Evolutionary conservation across 306 rosid genomes (phyloP).

Genomic region (Nissolia schottii): DNA sequence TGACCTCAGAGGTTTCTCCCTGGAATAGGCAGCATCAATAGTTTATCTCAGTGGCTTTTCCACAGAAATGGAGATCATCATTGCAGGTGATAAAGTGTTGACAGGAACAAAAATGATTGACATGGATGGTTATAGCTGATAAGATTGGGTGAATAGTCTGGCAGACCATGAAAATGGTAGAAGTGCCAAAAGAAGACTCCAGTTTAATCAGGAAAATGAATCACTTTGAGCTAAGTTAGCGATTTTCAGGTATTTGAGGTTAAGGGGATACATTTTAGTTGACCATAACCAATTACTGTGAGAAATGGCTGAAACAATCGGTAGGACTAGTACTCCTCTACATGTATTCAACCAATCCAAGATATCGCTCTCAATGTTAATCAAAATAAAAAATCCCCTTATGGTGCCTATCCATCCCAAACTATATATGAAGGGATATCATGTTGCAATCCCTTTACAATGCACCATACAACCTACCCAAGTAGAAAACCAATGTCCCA

Average conservation of each 20-base stretch:
- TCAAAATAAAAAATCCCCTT: neutral
- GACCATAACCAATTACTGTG: neutral
- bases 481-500: neutral
- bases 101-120: neutral
- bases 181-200: neutral
- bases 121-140: neutral
- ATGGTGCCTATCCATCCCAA: neutral
- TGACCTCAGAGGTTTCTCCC: neutral
- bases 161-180: neutral
- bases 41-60: neutral
- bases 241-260: neutral
- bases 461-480: neutral
- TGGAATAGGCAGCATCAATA: neutral
- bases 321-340: neutral
- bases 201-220: neutral
- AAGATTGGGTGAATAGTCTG: neutral
- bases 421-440: neutral
- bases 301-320: neutral
- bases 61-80: neutral
- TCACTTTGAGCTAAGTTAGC: neutral
- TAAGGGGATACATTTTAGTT: neutral
- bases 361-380: no score
- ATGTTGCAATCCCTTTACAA: neutral
- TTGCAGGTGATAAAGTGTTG: neutral
- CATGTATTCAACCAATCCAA: neutral